These are phyloP conservation scores for Phytophthora hybrid DNA, from an alignment of 352 stramenopile species.

Conservation along the genomic window DNA sequence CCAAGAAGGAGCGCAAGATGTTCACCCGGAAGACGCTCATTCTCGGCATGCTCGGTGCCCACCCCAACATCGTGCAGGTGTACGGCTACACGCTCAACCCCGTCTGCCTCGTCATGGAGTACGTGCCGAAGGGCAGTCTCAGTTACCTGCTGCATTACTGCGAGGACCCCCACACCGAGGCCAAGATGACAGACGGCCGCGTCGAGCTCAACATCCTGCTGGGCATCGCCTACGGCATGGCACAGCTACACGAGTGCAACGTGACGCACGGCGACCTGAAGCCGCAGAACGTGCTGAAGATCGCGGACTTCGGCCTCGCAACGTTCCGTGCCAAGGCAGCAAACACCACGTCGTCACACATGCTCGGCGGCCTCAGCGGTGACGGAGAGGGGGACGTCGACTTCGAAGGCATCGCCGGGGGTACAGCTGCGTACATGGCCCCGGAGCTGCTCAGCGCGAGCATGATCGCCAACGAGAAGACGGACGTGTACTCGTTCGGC, in stretches of 20 bases:
- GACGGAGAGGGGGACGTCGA: slow-evolving; percentile 33
- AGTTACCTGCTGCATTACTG: too few species aligned
- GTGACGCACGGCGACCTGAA: slow-evolving; percentile 69
- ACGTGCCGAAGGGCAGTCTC: too few species aligned
- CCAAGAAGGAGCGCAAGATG: too few species aligned
- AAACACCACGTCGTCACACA: slow-evolving; percentile 44
- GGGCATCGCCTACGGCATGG: slow-evolving; percentile 45
- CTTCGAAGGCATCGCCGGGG: slow-evolving; percentile 40
- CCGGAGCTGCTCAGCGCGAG: slow-evolving; percentile 47
- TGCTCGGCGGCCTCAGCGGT: slow-evolving; percentile 21
- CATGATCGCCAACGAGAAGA: slow-evolving; percentile 39
- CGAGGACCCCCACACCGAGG: too few species aligned
- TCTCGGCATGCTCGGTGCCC: too few species aligned
- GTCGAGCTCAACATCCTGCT: slow-evolving; percentile 49
- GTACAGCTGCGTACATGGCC: slow-evolving; percentile 65
- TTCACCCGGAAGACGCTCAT: too few species aligned
- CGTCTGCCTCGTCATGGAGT: too few species aligned
- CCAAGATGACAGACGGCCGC: too few species aligned
- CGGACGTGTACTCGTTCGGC: slow-evolving; percentile 54
- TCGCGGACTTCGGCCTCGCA: slow-evolving; percentile 77
- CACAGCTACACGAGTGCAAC: slow-evolving; percentile 44
- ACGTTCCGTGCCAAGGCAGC: slow-evolving; percentile 40
- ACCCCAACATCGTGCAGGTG: too few species aligned
- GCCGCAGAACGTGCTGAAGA: slow-evolving; percentile 87
- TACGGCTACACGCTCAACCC: too few species aligned